Base-by-base conservation (phyloP, 805 yeast species). In the Teunomyces tritomae region DNA sequence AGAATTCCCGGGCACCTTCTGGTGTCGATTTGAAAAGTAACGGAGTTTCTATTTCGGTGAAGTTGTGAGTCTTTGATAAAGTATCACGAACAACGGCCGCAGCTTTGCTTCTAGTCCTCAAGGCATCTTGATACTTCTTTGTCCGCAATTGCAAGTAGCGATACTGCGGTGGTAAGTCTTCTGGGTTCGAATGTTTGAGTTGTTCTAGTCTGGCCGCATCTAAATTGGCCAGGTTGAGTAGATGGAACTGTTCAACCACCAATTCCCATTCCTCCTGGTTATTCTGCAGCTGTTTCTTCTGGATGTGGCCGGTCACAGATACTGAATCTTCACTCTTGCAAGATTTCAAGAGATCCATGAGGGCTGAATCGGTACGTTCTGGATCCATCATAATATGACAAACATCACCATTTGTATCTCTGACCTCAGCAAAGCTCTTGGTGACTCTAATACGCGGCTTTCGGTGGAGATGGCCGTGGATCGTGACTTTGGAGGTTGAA, bases 1-100 rank as follows among this genome's bases (percentile, higher is more conserved):
- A 67, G 63, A 92, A 94, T 66, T 94, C 99, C 33, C 96, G 76
- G 1, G 99, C 99, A 11, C 99, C 99, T 65, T 94, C 99, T 0
- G 99, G 99, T 0, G 99, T 94, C 1, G 96, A 87, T 61, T 94
- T 91, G 75, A 94, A 94, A 27, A 94, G 68, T 5, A 92, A 64
- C 1, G 99, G 99, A 0, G 99, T 94, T 62, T 92, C 99, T 27
- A 94, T 77, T 60, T 94, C 98, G 0, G 79, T 78, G 63, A 94
- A 94, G 1, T 55, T 59, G 53, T 71, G 74, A 9, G 53, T 51
- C 0, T 66, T 59, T 4, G 59, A 60, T 11, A 85, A 62, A 1
- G 61, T 55, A 5, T 66, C 56, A 39, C 89, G 68, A 1, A 80
- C 63, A 11, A 70, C 53, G 17, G 68, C 63, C 0, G 88, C 78